These are phyloP conservation scores for Salix brachista DNA, from an alignment of 345 rosid species.

Conservation along the genomic window DNA sequence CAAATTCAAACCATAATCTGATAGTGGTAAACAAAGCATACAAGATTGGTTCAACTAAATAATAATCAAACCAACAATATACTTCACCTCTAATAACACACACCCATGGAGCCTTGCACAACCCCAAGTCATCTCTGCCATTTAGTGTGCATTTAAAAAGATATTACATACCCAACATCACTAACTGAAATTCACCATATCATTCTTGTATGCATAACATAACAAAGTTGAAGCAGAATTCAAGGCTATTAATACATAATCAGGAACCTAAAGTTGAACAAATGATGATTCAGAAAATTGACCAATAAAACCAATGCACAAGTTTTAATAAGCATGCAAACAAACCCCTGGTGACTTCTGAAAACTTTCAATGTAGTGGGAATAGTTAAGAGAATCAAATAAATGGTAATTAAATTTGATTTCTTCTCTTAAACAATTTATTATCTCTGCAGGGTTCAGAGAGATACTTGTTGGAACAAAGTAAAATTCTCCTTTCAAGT, in stretches of 20 bases:
- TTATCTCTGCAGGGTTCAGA: constrained; percentile 1
- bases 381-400: constrained; percentile 4
- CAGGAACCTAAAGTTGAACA: too few relatives aligned
- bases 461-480: constrained; percentile 88
- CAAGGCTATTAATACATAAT: too few relatives aligned
- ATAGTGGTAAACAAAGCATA: neutral
- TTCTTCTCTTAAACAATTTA: neutral
- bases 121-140: neutral
- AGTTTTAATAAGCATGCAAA: neutral
- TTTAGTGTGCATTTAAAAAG: neutral
- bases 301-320: neutral
- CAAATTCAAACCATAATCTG: too few relatives aligned
- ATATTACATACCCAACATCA: neutral
- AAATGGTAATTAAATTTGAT: neutral
- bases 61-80: neutral
- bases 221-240: neutral
- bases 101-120: neutral
- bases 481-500: constrained; percentile 89
- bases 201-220: neutral
- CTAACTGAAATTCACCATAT: neutral
- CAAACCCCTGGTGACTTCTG: neutral
- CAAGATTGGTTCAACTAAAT: neutral
- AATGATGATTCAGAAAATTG: neutral
- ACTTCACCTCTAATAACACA: neutral
- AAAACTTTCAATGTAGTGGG: neutral